These are phyloP conservation scores for Conidiobolus incongruus DNA, from an alignment of 371 early-diverging fungal genomes.

Conservation along the genomic window DNA sequence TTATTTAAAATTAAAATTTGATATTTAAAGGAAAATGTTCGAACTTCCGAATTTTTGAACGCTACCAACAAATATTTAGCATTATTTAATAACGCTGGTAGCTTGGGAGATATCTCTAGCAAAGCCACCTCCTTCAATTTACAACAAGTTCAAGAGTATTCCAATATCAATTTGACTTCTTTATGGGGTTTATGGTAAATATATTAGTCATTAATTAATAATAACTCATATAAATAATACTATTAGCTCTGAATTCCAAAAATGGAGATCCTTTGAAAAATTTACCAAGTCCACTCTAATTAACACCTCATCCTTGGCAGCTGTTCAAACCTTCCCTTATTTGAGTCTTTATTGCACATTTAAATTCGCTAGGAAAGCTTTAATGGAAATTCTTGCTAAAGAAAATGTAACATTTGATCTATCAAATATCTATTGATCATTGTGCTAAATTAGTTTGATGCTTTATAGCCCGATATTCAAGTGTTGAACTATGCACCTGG, in stretches of 20 bases:
- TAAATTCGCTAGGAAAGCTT: constrained; percentile 79
- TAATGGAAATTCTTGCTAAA: constrained; percentile 32
- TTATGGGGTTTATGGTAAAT: constrained; percentile 21
- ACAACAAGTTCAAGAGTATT: constrained; percentile 22
- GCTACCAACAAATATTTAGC: constrained; percentile 9
- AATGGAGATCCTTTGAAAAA: neutral
- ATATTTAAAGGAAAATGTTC: neutral
- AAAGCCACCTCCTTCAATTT: constrained; percentile 23
- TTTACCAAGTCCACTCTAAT: constrained; percentile 16
- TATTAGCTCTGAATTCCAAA: neutral
- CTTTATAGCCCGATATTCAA: constrained; percentile 13
- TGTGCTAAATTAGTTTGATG: neutral
- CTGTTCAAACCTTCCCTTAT: constrained; percentile 46
- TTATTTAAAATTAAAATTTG: neutral
- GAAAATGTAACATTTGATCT: constrained; percentile 13
- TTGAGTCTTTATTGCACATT: constrained; percentile 68
- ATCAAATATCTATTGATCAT: neutral
- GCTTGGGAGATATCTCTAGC: constrained; percentile 44
- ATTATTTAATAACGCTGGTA: constrained; percentile 68
- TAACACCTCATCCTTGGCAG: constrained; percentile 68
- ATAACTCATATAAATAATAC: neutral
- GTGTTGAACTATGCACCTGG: constrained; percentile 82
- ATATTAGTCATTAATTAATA: neutral
- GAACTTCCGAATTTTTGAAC: neutral
- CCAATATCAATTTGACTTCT: constrained; percentile 29